phyloP scores from a whole-genome alignment of 83 land plant species.

The Isoetes engelmannii region DNA sequence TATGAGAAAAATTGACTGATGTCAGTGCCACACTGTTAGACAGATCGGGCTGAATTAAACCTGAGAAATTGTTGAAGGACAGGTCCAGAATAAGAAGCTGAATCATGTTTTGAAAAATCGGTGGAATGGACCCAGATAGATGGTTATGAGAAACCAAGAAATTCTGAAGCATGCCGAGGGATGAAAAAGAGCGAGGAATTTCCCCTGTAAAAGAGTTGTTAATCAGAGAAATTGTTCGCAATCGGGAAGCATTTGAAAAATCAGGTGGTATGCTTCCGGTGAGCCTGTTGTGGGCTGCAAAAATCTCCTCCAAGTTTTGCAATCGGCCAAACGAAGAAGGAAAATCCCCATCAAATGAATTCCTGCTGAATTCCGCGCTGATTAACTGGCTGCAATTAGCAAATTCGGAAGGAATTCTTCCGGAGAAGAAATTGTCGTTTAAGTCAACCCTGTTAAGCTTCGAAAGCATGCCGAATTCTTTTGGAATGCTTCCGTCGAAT shows the following conservation, averaged over 20 bases:
- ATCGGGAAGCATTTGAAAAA: background rate
- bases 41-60: background rate
- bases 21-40: background rate
- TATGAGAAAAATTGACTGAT: background rate
- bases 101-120: no score
- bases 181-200: background rate
- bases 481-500: constrained; percentile 1
- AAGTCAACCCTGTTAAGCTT: background rate
- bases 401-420: background rate
- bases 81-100: background rate
- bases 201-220: background rate
- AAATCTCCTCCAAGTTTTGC: background rate
- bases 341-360: background rate
- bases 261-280: constrained; percentile 1
- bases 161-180: background rate
- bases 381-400: background rate
- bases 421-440: background rate
- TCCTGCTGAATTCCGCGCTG: background rate
- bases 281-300: background rate
- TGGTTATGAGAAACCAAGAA: constrained; percentile 3
- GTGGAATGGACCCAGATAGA: constrained; percentile 1
- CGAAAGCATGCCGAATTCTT: background rate
- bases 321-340: constrained; percentile 1
- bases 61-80: constrained; percentile 6
- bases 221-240: background rate